Percentiles rank a stretch among this genome's conserved stretches.
Evolutionary conservation across 1,284 basidiomycete species (phyloP).

Genomic region (Cystobasidium slooffiae): DNA sequence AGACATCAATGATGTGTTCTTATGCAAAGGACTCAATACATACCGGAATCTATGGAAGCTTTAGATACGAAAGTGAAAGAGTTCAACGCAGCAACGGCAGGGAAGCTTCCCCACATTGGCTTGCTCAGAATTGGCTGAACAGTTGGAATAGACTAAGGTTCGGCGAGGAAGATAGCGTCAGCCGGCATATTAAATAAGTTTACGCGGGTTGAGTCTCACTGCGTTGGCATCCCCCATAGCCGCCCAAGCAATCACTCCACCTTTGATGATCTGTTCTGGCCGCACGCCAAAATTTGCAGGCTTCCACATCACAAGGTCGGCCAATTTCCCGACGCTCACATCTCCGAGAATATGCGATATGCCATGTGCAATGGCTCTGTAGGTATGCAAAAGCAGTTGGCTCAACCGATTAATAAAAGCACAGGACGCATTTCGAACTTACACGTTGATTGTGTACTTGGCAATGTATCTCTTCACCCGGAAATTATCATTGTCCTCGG

Average conservation of each 20-base stretch:
- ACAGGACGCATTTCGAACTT: slow-evolving; percentile 28
- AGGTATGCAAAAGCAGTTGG: background rate
- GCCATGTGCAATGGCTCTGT: slow-evolving; percentile 89
- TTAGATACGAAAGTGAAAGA: slow-evolving; percentile 85
- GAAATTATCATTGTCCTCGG: slow-evolving; percentile 70
- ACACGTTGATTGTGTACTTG: slow-evolving; percentile 99
- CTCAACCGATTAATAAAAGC: background rate
- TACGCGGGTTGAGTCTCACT: slow-evolving; percentile 30
- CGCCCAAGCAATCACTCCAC: slow-evolving; percentile 88
- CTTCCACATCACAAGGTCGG: slow-evolving; percentile 93
- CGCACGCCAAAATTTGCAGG: slow-evolving; percentile 89
- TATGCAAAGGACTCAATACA: slow-evolving; percentile 37
- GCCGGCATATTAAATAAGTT: background rate
- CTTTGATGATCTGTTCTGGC: slow-evolving; percentile 91
- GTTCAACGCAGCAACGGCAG: slow-evolving; percentile 75
- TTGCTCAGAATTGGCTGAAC: slow-evolving; percentile 84
- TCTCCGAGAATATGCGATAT: slow-evolving; percentile 87
- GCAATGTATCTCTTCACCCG: slow-evolving; percentile 93
- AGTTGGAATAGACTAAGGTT: slow-evolving; percentile 74
- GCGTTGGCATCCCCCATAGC: slow-evolving; percentile 55
- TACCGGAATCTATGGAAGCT: slow-evolving; percentile 68
- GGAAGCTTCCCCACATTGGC: slow-evolving; percentile 85
- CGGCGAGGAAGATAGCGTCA: background rate
- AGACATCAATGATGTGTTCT: background rate
- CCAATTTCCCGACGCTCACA: slow-evolving; percentile 78